Evolutionary conservation across 78 protist species (phyloP), one percentile per base, ranked within the genome.

Genomic region (Creolimax fragrantissima): DNA sequence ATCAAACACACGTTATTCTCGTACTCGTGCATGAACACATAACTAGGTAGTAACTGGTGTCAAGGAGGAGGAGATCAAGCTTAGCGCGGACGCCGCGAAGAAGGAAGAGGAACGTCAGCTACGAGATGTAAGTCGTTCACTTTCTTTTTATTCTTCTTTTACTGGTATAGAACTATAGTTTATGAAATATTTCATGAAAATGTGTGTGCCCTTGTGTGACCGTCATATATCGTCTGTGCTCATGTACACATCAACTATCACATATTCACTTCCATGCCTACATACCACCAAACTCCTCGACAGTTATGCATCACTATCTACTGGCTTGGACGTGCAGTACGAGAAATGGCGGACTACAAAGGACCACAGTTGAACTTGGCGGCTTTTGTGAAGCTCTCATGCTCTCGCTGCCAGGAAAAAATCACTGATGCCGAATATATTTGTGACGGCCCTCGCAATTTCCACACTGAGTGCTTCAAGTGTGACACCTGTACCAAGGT

Each of bases 301-400:
- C 84, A 88, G 43, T 41, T 90, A 4, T 90, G 92, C 81, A 90
- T 90, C 5, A 90, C 74, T 45, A 90, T 90, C 83, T 90, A 90
- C 7, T 90, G 92, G 92, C 81, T 90, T 4, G 92, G 92, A 3
- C 88, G 74, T 90, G 92, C 92, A 32, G 92, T 90, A 3, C 92
- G 92, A 2, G 92, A 66, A n/a, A 90, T 90, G 92, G 32, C 44
- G 17, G 92, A 90, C 92, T 90, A 90, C 81, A 35, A 90, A 42
- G 92, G 92, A 32, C 92, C 92, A 24, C 92, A 90, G 92, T 84
- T 90, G 74, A 90, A 90, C 83, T 90, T 90, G 92, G 92, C 92
- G 37, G 92, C 92, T 7, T 90, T 90, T 36, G 83, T 90, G 92
- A 90, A 90, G 83, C 5, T 90, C 41, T 66, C 92, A 32, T 90